Evolutionary conservation across 306 rosid species (phyloP).

Genomic region (Citrullus amarus): DNA sequence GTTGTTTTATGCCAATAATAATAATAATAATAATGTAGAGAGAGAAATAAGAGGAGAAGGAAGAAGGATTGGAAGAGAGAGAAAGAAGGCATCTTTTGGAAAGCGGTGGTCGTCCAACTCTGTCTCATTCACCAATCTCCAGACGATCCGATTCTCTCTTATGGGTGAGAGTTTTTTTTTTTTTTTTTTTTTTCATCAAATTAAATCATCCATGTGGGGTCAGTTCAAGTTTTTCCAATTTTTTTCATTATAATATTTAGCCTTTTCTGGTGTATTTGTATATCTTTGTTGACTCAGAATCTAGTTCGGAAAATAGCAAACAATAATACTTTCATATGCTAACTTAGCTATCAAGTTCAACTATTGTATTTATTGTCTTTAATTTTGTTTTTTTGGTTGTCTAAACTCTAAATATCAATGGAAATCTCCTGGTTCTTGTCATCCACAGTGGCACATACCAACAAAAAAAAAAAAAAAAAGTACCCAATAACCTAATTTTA

Average conservation of each 20-base stretch:
- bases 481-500: too few species aligned
- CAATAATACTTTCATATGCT: neutral
- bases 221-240: neutral
- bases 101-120: constrained; percentile 10
- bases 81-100: constrained; percentile 8
- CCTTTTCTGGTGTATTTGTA: neutral
- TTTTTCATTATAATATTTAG: constrained; percentile 6
- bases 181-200: constrained; percentile 14
- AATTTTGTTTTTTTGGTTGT: constrained; percentile 6
- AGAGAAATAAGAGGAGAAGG: neutral
- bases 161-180: constrained; percentile 2
- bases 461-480: too few species aligned
- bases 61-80: neutral
- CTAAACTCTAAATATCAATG: constrained; percentile 1
- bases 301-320: constrained; percentile 24
- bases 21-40: neutral
- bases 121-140: constrained; percentile 44
- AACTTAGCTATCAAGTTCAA: too few species aligned
- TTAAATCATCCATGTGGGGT: constrained; percentile 31
- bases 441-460: neutral
- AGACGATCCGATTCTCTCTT: constrained; percentile 52
- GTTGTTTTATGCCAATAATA: too few species aligned
- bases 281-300: constrained; percentile 45
- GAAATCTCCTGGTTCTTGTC: constrained; percentile 7
- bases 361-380: too few species aligned